phyloP scores from a whole-genome alignment of 2,329 filamentous ascomycete species.

The Claviceps africana region DNA sequence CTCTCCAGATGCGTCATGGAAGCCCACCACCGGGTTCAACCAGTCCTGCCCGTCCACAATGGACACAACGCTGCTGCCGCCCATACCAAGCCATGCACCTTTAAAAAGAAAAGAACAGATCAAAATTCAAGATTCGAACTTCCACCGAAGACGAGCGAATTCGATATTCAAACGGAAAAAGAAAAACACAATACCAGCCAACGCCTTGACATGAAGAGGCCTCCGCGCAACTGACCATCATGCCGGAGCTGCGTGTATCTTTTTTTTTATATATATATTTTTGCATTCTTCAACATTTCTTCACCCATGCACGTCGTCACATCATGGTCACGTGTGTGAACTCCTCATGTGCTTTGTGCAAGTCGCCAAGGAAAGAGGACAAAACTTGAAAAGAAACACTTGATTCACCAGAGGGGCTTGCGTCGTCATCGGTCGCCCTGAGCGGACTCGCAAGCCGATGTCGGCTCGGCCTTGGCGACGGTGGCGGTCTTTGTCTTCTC shows the following conservation, averaged over 20 bases:
- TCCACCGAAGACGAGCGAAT: too few relatives aligned
- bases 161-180: too few relatives aligned
- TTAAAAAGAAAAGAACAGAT: too few relatives aligned
- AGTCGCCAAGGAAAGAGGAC: background rate
- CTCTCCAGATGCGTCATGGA: too few relatives aligned
- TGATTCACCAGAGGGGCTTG: background rate
- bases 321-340: background rate
- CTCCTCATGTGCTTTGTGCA: background rate
- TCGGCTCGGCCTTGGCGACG: slow-evolving; percentile 12
- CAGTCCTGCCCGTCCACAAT: too few relatives aligned
- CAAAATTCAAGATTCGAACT: too few relatives aligned
- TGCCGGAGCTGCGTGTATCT: background rate
- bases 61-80: too few relatives aligned
- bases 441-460: slow-evolving; percentile 4
- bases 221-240: background rate
- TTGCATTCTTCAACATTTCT: too few relatives aligned
- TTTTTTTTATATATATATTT: too few relatives aligned
- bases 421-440: slow-evolving; percentile 14
- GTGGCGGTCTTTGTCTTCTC: slow-evolving; percentile 17
- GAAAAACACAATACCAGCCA: background rate
- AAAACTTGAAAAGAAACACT: background rate
- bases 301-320: background rate
- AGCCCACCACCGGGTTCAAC: too few relatives aligned
- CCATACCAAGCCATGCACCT: too few relatives aligned
- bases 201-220: background rate